Percentiles rank a stretch among this genome's conserved stretches.
These are phyloP conservation scores for Prunus campanulata DNA, from an alignment of 306 rosid genomes.

Conservation along the genomic window DNA sequence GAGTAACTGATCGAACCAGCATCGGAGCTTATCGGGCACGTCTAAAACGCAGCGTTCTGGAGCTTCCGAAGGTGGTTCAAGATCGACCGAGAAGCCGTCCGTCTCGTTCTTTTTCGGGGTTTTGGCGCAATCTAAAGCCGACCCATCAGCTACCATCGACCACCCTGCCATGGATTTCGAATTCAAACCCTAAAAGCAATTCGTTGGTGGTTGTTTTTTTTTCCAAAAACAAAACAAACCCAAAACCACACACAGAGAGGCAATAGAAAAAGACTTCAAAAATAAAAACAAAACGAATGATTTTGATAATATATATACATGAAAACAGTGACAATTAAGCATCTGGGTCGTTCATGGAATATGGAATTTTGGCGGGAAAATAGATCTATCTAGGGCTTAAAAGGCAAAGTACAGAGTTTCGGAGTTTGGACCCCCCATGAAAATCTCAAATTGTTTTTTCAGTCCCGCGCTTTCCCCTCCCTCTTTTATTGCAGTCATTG, in stretches of 20 bases:
- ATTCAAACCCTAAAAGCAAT: slow-evolving; percentile 49
- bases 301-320: background rate
- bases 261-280: background rate
- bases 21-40: slow-evolving; percentile 30
- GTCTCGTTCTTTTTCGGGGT: slow-evolving; percentile 23
- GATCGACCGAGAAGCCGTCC: slow-evolving; percentile 19
- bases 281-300: background rate
- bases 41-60: slow-evolving; percentile 7
- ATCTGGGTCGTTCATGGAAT: slow-evolving; percentile 33
- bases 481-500: slow-evolving; percentile 37
- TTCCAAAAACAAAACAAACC: background rate
- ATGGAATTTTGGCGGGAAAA: slow-evolving; percentile 54
- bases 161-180: slow-evolving; percentile 47
- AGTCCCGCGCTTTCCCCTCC: slow-evolving; percentile 43
- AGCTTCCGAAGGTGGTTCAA: slow-evolving; percentile 15
- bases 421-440: slow-evolving; percentile 10
- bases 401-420: background rate
- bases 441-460: slow-evolving; percentile 15
- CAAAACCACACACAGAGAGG: background rate
- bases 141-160: slow-evolving; percentile 32
- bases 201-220: background rate
- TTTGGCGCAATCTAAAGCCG: slow-evolving; percentile 27
- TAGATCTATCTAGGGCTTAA: slow-evolving; percentile 30
- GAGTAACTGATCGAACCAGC: slow-evolving; percentile 40
- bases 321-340: slow-evolving; percentile 29